Percentiles rank a stretch among this genome's conserved stretches.
phyloP scores from a whole-genome alignment of 768 basidiomycete genomes.

The Russula foetens region DNA sequence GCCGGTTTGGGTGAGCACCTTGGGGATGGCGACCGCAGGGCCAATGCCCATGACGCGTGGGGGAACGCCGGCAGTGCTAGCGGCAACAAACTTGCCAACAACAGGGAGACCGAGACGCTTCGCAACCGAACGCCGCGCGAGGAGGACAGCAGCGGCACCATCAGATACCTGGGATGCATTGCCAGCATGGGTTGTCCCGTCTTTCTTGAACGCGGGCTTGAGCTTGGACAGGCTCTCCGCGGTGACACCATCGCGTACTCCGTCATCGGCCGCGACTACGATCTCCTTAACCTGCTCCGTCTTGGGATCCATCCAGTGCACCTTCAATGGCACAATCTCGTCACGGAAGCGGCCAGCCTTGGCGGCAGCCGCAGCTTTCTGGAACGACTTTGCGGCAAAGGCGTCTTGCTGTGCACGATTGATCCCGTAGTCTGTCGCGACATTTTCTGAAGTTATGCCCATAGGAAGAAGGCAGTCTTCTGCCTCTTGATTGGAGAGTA shows the following conservation, averaged over 20 bases:
- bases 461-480: slow-evolving; percentile 81
- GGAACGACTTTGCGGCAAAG: slow-evolving; percentile 79
- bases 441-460: slow-evolving; percentile 95
- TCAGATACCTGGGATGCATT: slow-evolving; percentile 90
- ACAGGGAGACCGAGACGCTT: slow-evolving; percentile 80
- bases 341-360: slow-evolving; percentile 74
- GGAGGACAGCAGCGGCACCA: slow-evolving; percentile 84
- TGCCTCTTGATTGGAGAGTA: slow-evolving; percentile 59
- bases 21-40: slow-evolving; percentile 82
- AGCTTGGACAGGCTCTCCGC: slow-evolving; percentile 69
- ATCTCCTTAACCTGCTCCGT: slow-evolving; percentile 59
- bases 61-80: slow-evolving; percentile 68
- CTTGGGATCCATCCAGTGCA: slow-evolving; percentile 63
- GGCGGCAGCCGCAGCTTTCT: slow-evolving; percentile 73
- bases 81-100: slow-evolving; percentile 74
- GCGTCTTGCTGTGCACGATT: slow-evolving; percentile 72
- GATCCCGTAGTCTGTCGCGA: slow-evolving; percentile 69
- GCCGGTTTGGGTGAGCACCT: slow-evolving; percentile 56
- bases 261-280: slow-evolving; percentile 75
- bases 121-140: slow-evolving; percentile 72
- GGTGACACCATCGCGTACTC: slow-evolving; percentile 80
- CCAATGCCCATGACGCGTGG: slow-evolving; percentile 90
- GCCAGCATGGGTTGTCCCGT: slow-evolving; percentile 72
- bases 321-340: slow-evolving; percentile 78
- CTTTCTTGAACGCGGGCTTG: slow-evolving; percentile 77